Evolutionary conservation across 2,329 filamentous ascomycete species (phyloP), one percentile per base, ranked within the genome.

Genomic region (Ophiostoma ulmi): DNA sequence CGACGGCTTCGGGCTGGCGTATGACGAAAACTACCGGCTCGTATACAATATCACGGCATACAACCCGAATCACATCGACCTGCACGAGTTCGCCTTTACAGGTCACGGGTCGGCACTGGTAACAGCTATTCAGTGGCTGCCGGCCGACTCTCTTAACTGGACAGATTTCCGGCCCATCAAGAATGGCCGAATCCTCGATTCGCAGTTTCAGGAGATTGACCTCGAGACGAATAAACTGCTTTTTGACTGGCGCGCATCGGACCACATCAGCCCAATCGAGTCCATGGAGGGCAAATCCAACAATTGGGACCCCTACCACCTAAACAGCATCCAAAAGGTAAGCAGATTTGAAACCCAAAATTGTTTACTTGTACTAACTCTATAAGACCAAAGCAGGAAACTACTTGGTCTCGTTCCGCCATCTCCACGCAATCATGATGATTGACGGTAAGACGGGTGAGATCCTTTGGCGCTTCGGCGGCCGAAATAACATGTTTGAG

Each of bases 181-280:
- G 84, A 71, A 63, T 38, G 55, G 26, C 39, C 65, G 22, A 86
- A 84, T 87, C 74, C 83, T 86, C 4, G 81, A 86, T 77, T 81
- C 81, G 4, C 83, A 83, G 41, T 81, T 87, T 72, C 85, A 87
- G 77, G 77, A 79, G 75, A 79, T 84, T 26, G 82, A 87, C 70
- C 83, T 86, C 52, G 80, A 83, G 48, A 87, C 84, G 6, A 85
- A 85, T 2, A 79, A 83, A 61, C 76, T 88, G 10, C 73, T 88
- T 17, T 88, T 88, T 72, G 85, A 88, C 74, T 88, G 86, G 87
- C 81, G 81, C 31, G 84, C 83, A 72, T 77, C 87, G 11, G 85
- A 87, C 70, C 84, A 88, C 52, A 74, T 75, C 70, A 75, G 74
- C 72, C 72, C 72, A 36, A 73, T 72, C 3, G 74, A 76, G 64